These are phyloP conservation scores for Claviceps sp. DNA, from an alignment of 2,329 filamentous ascomycete genomes.

Conservation along the genomic window DNA sequence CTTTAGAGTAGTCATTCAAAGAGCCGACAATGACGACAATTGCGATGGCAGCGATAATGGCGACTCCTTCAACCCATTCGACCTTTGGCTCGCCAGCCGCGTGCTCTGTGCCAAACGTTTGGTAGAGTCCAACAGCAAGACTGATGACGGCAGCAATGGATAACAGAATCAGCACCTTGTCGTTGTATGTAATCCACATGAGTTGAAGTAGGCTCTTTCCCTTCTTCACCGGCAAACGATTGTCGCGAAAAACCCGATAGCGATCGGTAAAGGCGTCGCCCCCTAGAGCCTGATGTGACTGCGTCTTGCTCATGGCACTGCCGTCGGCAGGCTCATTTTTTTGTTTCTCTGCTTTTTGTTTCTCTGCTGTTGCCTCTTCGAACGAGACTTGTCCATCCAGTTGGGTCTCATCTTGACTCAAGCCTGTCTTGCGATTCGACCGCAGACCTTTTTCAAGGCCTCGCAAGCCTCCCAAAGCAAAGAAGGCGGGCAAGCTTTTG, in stretches of 20 bases:
- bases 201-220: slow-evolving; percentile 59
- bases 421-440: slow-evolving; percentile 55
- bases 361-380: slow-evolving; percentile 45
- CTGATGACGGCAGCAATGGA: slow-evolving; percentile 60
- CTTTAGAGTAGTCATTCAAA: slow-evolving; percentile 69
- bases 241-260: slow-evolving; percentile 58
- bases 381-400: slow-evolving; percentile 57
- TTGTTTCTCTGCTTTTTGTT: slow-evolving; percentile 20
- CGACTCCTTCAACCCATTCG: slow-evolving; percentile 73
- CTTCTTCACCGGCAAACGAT: slow-evolving; percentile 60
- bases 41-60: slow-evolving; percentile 66
- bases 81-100: slow-evolving; percentile 38
- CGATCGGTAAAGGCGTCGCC: slow-evolving; percentile 43
- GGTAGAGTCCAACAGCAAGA: slow-evolving; percentile 61
- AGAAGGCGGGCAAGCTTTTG: slow-evolving; percentile 73
- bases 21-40: slow-evolving; percentile 69
- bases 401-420: slow-evolving; percentile 61
- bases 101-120: slow-evolving; percentile 52
- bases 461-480: slow-evolving; percentile 60
- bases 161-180: slow-evolving; percentile 65
- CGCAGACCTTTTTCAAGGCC: slow-evolving; percentile 72
- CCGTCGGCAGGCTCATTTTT: slow-evolving; percentile 17
- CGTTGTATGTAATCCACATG: slow-evolving; percentile 75
- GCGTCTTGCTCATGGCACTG: slow-evolving; percentile 1
- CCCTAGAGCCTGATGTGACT: slow-evolving; percentile 5